Evolutionary conservation across 2,329 filamentous ascomycete species (phyloP).

Genomic region (Ceratocystis eucalypticola): DNA sequence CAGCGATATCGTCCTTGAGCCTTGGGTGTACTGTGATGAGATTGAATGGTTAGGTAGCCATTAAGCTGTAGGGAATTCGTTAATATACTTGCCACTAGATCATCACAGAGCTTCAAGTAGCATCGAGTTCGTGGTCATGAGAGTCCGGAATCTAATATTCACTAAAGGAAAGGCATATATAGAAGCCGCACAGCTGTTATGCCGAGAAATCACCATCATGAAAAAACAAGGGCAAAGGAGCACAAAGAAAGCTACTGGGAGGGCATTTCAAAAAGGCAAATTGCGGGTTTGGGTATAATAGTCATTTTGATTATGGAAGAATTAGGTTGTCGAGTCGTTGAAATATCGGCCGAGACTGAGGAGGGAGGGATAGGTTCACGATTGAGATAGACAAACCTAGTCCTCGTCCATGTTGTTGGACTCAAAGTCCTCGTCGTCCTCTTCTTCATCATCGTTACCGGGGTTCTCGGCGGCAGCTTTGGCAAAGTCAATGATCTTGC

Average conservation of each 20-base stretch:
- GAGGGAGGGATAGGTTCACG: neutral
- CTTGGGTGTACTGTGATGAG: too few relatives aligned
- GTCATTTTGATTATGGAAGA: conserved; percentile 7
- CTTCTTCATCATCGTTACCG: conserved; percentile 63
- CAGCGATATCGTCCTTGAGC: neutral
- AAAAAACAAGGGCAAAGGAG: neutral
- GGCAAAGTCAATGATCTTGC: conserved; percentile 82
- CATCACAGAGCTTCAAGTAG: neutral
- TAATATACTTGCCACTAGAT: neutral
- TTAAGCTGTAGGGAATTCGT: neutral
- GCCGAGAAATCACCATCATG: neutral
- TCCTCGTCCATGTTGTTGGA: conserved; percentile 60
- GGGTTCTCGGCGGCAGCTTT: conserved; percentile 73
- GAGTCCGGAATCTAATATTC: neutral
- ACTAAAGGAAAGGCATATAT: neutral
- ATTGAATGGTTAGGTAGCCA: too few relatives aligned
- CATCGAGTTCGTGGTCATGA: neutral
- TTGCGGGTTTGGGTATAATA: conserved; percentile 5
- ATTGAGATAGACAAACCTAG: conserved; percentile 21
- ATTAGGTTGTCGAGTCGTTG: conserved; percentile 2
- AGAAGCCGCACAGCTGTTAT: neutral
- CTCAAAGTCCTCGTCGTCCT: conserved; percentile 60
- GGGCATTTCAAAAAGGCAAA: neutral
- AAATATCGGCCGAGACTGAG: neutral
- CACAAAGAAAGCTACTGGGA: neutral